phyloP scores from a whole-genome alignment of 352 stramenopile species.

The Globisporangium emineosum region DNA sequence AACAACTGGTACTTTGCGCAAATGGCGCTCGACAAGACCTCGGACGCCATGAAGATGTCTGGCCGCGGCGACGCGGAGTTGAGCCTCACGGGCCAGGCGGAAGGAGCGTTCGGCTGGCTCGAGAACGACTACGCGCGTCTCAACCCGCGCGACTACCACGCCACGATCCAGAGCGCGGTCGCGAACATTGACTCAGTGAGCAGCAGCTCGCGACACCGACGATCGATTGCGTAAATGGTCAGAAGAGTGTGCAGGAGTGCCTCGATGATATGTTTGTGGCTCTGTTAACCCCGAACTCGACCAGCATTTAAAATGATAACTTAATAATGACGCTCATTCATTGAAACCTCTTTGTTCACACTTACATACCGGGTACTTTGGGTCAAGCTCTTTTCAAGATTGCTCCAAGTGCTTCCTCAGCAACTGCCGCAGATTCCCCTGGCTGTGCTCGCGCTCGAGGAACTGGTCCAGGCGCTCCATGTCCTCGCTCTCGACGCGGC shows the following conservation, averaged over 20 bases:
- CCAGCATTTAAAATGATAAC: too few relatives aligned
- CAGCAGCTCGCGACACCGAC: neutral
- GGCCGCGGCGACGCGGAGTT: neutral
- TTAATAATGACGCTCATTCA: too few relatives aligned
- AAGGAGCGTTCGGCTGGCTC: constrained; percentile 18
- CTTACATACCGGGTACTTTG: too few relatives aligned
- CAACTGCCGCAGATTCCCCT: neutral
- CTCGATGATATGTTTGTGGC: too few relatives aligned
- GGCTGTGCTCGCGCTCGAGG: neutral
- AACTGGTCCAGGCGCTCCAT: neutral
- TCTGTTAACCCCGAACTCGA: too few relatives aligned
- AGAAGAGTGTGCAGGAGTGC: too few relatives aligned
- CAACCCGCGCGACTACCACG: constrained; percentile 31
- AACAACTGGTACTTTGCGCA: too few relatives aligned
- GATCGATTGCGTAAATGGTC: neutral
- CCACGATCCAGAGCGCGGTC: constrained; percentile 19
- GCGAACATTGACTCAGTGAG: neutral
- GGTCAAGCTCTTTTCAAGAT: too few relatives aligned
- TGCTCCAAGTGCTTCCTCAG: neutral
- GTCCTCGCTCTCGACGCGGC: neutral
- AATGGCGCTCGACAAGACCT: neutral
- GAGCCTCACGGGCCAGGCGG: constrained; percentile 2
- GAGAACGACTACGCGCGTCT: constrained; percentile 24
- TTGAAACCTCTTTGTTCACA: too few relatives aligned
- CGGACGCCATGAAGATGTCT: neutral